Conservation (phyloP, 2,329 filamentous ascomycete genomes). For the Tolypocladium guangdongense region DNA sequence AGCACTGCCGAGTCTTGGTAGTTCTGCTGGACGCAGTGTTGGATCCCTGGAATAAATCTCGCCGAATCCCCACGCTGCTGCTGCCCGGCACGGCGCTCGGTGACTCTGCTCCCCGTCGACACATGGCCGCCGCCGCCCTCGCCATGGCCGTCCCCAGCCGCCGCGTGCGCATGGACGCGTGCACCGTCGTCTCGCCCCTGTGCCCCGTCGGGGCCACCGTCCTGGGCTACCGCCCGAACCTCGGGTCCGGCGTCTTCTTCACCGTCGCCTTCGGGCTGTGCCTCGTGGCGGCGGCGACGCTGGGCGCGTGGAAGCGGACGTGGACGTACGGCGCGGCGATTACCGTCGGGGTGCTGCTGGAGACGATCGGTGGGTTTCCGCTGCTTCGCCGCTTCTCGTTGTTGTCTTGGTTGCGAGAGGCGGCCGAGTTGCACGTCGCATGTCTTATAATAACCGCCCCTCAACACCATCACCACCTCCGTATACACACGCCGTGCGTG, state of each 20-base stretch:
- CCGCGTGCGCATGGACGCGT: slow-evolving; percentile 12
- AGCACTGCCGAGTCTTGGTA: too few species aligned
- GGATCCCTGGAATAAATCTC: too few species aligned
- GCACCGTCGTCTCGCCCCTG: slow-evolving; percentile 22
- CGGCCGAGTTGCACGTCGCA: background rate
- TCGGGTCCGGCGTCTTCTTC: slow-evolving; percentile 45
- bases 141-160: slow-evolving; percentile 5
- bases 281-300: slow-evolving; percentile 26
- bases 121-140: background rate
- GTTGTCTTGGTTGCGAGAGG: background rate
- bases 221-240: slow-evolving; percentile 44
- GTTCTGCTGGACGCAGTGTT: too few species aligned
- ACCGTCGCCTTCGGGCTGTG: slow-evolving; percentile 35
- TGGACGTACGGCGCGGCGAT: slow-evolving; percentile 44
- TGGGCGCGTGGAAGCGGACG: slow-evolving; percentile 39
- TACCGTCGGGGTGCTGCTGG: slow-evolving; percentile 36
- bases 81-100: too few species aligned
- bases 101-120: too few species aligned
- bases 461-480: background rate
- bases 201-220: slow-evolving; percentile 44
- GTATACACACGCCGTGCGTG: background rate
- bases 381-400: background rate
- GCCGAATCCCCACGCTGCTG: too few species aligned
- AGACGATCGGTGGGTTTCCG: slow-evolving; percentile 32
- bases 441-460: too few species aligned